A percentile compares a stretch with the other conserved stretches of the same genome.
Evolutionary conservation across 1,284 basidiomycete genomes (phyloP).

Genomic region (Rhodotorula glutinis): DNA sequence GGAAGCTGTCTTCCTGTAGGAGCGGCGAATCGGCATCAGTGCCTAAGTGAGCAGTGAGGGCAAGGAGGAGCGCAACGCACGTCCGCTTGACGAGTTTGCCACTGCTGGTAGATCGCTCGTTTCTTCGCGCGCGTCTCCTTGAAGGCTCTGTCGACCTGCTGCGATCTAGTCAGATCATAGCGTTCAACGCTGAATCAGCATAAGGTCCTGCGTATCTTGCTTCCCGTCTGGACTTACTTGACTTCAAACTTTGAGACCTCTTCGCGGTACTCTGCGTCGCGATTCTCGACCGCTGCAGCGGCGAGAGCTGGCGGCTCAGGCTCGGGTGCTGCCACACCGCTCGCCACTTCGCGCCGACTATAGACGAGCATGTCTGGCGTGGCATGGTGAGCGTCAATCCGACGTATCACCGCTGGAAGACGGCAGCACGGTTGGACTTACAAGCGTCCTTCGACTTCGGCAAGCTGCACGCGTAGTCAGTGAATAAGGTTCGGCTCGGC

Average conservation of each 20-base stretch:
- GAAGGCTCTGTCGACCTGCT: conserved; percentile 50
- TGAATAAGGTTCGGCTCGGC: not conserved
- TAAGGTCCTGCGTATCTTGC: not conserved
- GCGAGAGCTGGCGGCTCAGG: conserved; percentile 58
- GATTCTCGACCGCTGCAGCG: conserved; percentile 55
- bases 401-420: no score
- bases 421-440: not conserved
- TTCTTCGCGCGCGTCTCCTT: conserved; percentile 56
- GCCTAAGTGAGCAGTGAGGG: not conserved
- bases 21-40: conserved; percentile 14
- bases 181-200: no score
- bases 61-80: conserved; percentile 50
- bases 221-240: conserved; percentile 46
- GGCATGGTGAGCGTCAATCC: not conserved
- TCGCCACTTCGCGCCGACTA: conserved; percentile 50
- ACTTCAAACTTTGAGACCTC: conserved; percentile 58
- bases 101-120: conserved; percentile 61
- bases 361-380: conserved; percentile 84
- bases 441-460: conserved; percentile 42
- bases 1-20: conserved; percentile 55
- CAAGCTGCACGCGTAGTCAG: conserved; percentile 3
- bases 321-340: not conserved
- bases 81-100: conserved; percentile 59
- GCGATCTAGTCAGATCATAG: not conserved
- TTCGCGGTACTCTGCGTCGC: conserved; percentile 58